Evolutionary conservation across 805 yeast genomes (phyloP), one percentile per base, ranked within the genome.

Genomic region (Candida khao-thaluensis): DNA sequence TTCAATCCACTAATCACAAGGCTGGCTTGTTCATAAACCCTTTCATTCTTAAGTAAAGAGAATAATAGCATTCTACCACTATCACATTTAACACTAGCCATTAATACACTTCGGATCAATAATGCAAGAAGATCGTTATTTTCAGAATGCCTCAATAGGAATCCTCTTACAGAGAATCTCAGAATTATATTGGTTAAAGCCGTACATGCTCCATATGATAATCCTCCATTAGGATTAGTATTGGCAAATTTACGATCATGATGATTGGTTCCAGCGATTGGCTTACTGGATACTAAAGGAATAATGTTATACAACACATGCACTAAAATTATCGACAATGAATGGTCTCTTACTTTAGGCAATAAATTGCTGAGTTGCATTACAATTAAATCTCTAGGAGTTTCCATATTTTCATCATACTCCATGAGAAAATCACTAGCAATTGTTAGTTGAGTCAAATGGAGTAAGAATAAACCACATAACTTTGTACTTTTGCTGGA

Each of bases 301-400:
- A 68, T 79, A 10, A 85, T 60, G 52, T 85, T 84, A 58, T 81
- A 82, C 7, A 83, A 55, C 36, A 76, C 66, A 51, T 84, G 85
- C 35, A 76, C 72, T 25, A 79, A 58, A 9, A 79, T 72, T 1
- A 79, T 72, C 17, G 55, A 10, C 40, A 44, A 11, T 31, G 37
- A 30, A 46, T 42, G 6, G 10, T 31, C 35, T 14, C 12, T 31
- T 9, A 22, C 9, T 35, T 35, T 42, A 18, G 48, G 46, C 5
- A 79, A 48, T 24, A 75, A 50, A 17, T 62, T 61, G 32, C 79
- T 71, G 5, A 78, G 53, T 34, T 81, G 85, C 5, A 72, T 64
- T 0, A 82, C 66, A 6, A 80, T 39, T 41, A 81, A 82, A 56
- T 85, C 95, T 44, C 91, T 60, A 39, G 78, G 74, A 1, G 87